A percentile compares a stretch with the other conserved stretches of the same genome.
These are phyloP conservation scores for Rubia tinctorum DNA, from an alignment of 305 asterid genomes.

Conservation along the genomic window DNA sequence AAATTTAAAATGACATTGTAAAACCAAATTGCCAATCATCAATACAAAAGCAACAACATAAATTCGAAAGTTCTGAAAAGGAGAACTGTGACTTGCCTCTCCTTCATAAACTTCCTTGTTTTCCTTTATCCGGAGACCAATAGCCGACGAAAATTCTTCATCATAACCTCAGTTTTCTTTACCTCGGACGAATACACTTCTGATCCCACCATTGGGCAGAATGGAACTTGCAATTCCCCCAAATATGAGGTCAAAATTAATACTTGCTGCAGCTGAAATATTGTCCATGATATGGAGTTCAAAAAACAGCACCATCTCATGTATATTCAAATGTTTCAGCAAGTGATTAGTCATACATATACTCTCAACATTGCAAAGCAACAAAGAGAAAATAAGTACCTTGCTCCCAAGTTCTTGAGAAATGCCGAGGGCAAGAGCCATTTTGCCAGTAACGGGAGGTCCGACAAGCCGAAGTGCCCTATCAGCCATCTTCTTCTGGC, in stretches of 20 bases:
- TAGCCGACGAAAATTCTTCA: conserved; percentile 97
- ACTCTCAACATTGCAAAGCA: neutral
- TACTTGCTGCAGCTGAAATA: neutral
- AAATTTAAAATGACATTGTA: conserved; percentile 2
- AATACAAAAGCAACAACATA: neutral
- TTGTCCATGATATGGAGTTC: neutral
- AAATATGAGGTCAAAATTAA: neutral
- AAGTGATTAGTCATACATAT: neutral
- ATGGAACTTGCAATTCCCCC: conserved; percentile 60
- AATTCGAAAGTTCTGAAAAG: neutral
- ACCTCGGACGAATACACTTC: conserved; percentile 99
- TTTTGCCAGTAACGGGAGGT: conserved; percentile 99
- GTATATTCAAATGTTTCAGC: neutral
- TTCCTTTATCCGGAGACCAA: conserved; percentile 97
- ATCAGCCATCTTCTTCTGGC: conserved; percentile 98
- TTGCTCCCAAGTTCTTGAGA: conserved; percentile 99
- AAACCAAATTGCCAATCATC: neutral
- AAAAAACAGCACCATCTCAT: neutral
- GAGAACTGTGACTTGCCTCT: conserved; percentile 48
- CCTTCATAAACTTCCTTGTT: conserved; percentile 98
- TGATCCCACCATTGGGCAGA: conserved; percentile 99
- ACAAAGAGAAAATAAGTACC: conserved; percentile 29
- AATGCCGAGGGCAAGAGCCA: conserved; percentile 95
- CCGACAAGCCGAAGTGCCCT: conserved; percentile 88
- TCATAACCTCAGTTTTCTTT: conserved; percentile 94